phyloP scores from a whole-genome alignment of 768 basidiomycete species.

The Leucocoprinus leucothites region DNA sequence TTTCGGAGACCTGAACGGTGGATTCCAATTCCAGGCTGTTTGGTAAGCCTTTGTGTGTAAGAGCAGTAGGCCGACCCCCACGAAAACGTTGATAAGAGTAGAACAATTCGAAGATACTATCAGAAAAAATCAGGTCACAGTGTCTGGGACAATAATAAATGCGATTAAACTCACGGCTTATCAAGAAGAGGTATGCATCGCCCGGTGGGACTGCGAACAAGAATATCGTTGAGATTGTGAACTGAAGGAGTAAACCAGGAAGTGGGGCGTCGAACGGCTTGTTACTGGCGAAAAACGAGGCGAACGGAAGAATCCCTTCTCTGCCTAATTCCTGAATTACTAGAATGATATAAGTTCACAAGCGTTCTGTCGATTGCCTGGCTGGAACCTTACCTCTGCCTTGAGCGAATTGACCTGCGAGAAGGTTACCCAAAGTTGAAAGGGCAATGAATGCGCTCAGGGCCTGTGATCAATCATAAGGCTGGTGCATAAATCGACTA shows the following conservation, averaged over 20 bases:
- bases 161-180: constrained; percentile 46
- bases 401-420: constrained; percentile 60
- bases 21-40: constrained; percentile 49
- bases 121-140: too few species aligned
- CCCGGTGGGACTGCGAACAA: constrained; percentile 61
- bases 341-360: background rate
- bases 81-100: constrained; percentile 54
- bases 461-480: constrained; percentile 46
- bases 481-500: constrained; percentile 43
- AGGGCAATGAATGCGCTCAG: constrained; percentile 34
- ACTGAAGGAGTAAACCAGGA: constrained; percentile 61
- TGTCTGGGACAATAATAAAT: background rate
- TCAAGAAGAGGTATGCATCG: constrained; percentile 71
- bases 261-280: constrained; percentile 55
- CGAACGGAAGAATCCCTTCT: constrained; percentile 53
- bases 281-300: constrained; percentile 54
- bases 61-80: constrained; percentile 62
- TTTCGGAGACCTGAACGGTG: constrained; percentile 60
- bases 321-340: constrained; percentile 49
- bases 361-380: constrained; percentile 19
- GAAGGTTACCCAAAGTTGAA: constrained; percentile 50
- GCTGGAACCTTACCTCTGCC: constrained; percentile 34
- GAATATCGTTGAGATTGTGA: constrained; percentile 52
- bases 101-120: constrained; percentile 58
- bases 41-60: constrained; percentile 46